Conservation (phyloP, 306 rosid genomes). For the Gleditsia sinensis region DNA sequence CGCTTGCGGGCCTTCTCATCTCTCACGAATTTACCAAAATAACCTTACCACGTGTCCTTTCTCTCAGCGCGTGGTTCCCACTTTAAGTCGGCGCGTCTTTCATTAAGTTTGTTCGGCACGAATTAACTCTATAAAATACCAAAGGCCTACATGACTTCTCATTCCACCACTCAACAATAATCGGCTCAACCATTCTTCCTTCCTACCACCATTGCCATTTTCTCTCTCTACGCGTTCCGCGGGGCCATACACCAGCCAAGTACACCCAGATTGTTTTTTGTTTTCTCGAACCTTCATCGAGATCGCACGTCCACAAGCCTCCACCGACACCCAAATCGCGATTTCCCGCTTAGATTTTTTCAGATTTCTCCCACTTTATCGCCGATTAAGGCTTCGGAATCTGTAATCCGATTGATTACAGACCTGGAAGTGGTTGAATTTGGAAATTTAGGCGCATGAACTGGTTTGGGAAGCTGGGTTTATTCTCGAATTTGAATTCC, state of each 20-base stretch:
- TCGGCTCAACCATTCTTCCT: neutral
- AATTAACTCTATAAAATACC: conserved; percentile 11
- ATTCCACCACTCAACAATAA: neutral
- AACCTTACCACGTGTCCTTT: neutral
- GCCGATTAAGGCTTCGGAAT: conserved; percentile 5
- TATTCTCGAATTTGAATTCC: conserved; percentile 68
- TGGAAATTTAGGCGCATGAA: conserved; percentile 77
- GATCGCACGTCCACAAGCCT: neutral
- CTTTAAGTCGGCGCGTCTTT: neutral
- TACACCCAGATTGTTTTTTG: neutral
- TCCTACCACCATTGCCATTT: neutral
- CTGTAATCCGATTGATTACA: conserved; percentile 31
- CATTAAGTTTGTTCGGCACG: neutral
- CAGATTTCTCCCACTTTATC: neutral
- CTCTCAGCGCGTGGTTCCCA: neutral
- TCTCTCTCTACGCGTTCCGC: neutral
- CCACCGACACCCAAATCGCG: neutral
- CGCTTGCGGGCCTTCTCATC: neutral
- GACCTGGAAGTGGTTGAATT: conserved; percentile 4
- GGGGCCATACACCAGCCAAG: neutral
- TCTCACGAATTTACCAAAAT: neutral
- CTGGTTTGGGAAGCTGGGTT: conserved; percentile 91
- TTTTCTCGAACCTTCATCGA: neutral
- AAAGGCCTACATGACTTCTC: neutral
- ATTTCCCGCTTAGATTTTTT: neutral